Conservation (phyloP, 768 basidiomycete species). For the Boletales sp. region DNA sequence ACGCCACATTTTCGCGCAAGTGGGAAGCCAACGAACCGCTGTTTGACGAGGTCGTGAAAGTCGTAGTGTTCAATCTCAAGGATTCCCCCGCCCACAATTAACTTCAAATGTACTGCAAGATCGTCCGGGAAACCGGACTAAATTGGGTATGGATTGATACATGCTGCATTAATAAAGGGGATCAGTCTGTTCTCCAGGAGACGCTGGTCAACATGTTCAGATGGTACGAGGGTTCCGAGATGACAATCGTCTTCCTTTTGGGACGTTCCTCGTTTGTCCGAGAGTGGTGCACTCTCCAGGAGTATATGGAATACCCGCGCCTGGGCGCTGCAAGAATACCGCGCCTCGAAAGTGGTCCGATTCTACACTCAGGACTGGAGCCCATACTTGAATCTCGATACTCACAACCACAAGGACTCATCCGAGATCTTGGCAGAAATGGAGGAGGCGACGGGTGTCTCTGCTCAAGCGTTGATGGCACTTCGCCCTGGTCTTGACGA, state of each 20-base stretch:
- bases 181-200: background rate
- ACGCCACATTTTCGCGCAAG: conserved; percentile 10
- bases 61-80: conserved; percentile 8
- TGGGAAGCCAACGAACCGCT: conserved; percentile 8
- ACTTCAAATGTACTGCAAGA: background rate
- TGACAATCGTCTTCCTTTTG: conserved; percentile 1
- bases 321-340: conserved; percentile 11
- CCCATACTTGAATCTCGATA: conserved; percentile 2
- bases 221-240: background rate
- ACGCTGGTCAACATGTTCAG: background rate
- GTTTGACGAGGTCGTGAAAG: background rate
- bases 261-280: background rate
- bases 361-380: conserved; percentile 13
- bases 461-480: background rate
- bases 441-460: conserved; percentile 4
- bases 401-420: conserved; percentile 6
- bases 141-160: conserved; percentile 10
- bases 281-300: background rate
- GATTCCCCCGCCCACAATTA: background rate
- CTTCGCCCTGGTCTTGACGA: conserved; percentile 2
- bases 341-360: conserved; percentile 7
- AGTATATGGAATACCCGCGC: conserved; percentile 2
- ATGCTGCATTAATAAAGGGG: too few relatives aligned
- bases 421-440: conserved; percentile 5
- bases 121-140: background rate